These are phyloP conservation scores for Candida neerlandica DNA, from an alignment of 1,139 yeast species.

Conservation along the genomic window DNA sequence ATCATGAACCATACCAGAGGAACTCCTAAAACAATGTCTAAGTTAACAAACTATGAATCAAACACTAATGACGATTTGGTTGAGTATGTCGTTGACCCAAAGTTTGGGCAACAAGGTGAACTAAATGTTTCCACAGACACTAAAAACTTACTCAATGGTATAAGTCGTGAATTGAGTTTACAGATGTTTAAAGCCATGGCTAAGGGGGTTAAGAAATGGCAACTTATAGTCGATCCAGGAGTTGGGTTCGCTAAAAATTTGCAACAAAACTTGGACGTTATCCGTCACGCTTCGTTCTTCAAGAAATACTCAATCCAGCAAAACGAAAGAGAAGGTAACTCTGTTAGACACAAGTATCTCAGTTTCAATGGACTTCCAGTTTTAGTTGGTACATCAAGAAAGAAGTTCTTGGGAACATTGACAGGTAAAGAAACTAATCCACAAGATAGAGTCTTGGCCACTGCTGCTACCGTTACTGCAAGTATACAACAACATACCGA, in stretches of 20 bases:
- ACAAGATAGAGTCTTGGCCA: constrained; percentile 67
- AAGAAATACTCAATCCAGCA: constrained; percentile 49
- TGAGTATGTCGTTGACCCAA: constrained; percentile 40
- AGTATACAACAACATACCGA: constrained; percentile 76
- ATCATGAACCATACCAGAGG: constrained; percentile 88
- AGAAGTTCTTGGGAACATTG: constrained; percentile 77
- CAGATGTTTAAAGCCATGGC: constrained; percentile 59
- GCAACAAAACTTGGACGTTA: constrained; percentile 65
- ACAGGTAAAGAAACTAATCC: constrained; percentile 51
- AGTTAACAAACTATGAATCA: constrained; percentile 55
- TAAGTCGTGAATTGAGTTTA: constrained; percentile 65
- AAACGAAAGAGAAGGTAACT: constrained; percentile 25
- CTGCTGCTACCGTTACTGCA: constrained; percentile 75
- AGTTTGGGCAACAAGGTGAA: constrained; percentile 28
- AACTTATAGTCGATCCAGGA: constrained; percentile 90
- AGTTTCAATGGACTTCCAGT: constrained; percentile 61
- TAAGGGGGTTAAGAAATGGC: constrained; percentile 83
- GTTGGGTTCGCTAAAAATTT: constrained; percentile 86
- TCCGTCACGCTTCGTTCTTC: constrained; percentile 59
- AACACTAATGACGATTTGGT: constrained; percentile 41
- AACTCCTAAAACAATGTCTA: constrained; percentile 71
- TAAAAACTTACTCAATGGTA: constrained; percentile 41
- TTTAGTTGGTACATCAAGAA: constrained; percentile 85
- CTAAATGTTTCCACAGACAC: constrained; percentile 28
- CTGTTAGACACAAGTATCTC: constrained; percentile 30